Percentiles rank a stretch among this genome's conserved stretches.
Conservation (phyloP, 2,329 filamentous ascomycete species). For the Fusarium nurragi region DNA sequence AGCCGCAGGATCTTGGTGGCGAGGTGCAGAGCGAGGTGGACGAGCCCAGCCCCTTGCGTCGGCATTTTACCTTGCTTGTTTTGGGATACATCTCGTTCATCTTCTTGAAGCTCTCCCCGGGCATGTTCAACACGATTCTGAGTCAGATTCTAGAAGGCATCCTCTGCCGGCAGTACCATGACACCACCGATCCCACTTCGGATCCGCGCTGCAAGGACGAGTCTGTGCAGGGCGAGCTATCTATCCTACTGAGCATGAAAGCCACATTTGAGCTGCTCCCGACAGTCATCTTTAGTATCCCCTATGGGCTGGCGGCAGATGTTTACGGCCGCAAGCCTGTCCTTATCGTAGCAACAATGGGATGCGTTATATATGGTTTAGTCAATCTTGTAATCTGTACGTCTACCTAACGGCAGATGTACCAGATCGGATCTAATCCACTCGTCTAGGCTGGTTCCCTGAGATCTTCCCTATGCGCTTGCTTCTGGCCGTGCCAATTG, state of each 20-base stretch:
- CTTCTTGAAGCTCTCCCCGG: neutral
- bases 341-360: neutral
- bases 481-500: neutral
- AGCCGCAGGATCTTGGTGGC: neutral
- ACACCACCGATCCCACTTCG: neutral
- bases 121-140: conserved; percentile 1
- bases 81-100: neutral
- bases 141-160: neutral
- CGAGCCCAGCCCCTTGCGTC: conserved; percentile 16
- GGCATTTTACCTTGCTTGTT: neutral
- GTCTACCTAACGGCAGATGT: neutral
- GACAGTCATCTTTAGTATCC: neutral
- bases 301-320: neutral
- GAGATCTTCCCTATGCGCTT: neutral
- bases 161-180: neutral
- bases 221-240: neutral
- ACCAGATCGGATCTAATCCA: neutral
- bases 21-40: neutral
- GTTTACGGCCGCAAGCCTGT: neutral
- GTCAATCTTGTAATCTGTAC: neutral
- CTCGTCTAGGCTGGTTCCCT: neutral
- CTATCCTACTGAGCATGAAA: neutral
- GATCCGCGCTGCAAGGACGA: conserved; percentile 2
- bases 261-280: neutral
- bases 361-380: neutral